A percentile compares a stretch with the other conserved stretches of the same genome.
Conservation (phyloP, 805 yeast species). For the Kuraishia capsulata region DNA sequence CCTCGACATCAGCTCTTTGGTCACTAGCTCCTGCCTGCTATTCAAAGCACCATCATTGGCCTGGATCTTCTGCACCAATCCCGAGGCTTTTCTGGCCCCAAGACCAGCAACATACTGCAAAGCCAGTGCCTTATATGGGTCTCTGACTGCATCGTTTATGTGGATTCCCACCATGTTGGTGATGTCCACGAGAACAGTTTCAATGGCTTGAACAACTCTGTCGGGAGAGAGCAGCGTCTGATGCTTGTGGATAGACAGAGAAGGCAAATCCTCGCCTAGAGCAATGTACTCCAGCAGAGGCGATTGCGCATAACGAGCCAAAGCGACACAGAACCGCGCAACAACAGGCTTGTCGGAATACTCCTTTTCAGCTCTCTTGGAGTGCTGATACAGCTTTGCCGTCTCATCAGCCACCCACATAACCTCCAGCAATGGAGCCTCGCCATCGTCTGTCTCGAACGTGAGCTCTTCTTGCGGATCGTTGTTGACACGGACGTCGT, state of each 20-base stretch:
- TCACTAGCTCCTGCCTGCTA: slow-evolving; percentile 74
- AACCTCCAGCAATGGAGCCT: slow-evolving; percentile 52
- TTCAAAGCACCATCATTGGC: slow-evolving; percentile 52
- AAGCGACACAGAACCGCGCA: slow-evolving; percentile 75
- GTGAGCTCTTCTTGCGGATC: slow-evolving; percentile 22
- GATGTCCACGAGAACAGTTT: slow-evolving; percentile 80
- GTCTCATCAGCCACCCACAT: slow-evolving; percentile 90
- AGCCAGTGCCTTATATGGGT: slow-evolving; percentile 58
- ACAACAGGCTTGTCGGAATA: slow-evolving; percentile 78
- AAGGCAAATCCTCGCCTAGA: slow-evolving; percentile 62
- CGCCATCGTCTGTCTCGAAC: slow-evolving; percentile 21
- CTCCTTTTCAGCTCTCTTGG: slow-evolving; percentile 66
- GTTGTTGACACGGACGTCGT: slow-evolving; percentile 42
- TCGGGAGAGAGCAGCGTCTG: slow-evolving; percentile 68
- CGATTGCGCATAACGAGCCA: slow-evolving; percentile 86
- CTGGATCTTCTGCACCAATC: slow-evolving; percentile 74
- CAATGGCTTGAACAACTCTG: slow-evolving; percentile 53
- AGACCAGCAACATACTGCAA: slow-evolving; percentile 82
- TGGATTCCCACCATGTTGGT: slow-evolving; percentile 91
- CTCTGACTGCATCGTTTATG: slow-evolving; percentile 80
- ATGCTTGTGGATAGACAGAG: slow-evolving; percentile 55
- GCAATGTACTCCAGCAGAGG: slow-evolving; percentile 89
- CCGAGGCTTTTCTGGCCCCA: slow-evolving; percentile 92
- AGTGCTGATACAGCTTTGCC: slow-evolving; percentile 79
- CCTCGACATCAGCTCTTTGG: slow-evolving; percentile 69